Base-by-base conservation (phyloP, 441 rosid species). In the Isatis lusitanica region DNA sequence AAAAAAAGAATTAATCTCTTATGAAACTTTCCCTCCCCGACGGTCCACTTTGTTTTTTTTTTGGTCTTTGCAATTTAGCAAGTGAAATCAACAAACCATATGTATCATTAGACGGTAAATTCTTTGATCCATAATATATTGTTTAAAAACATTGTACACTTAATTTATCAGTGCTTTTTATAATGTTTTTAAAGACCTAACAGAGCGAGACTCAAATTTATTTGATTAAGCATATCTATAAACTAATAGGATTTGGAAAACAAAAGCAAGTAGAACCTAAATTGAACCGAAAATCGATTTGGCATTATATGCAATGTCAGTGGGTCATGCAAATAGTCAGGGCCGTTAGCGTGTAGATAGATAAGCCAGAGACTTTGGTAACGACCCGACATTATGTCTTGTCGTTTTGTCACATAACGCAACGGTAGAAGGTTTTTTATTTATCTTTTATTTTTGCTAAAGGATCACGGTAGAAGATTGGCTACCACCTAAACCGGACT, bases 321-420 rank as follows among this genome's bases (percentile, higher is more conserved):
- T 70, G 79, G 75, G 79, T 11, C 48, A 70, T 47, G 21, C 15
- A 63, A 56, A 55, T 5, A 39, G 47, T 12, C 38, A 62, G 60
- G 70, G 70, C 65, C 79, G 74, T 75, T 70, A 63, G 61, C 59
- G 66, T 35, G 38, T 58, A 51, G 33, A 55, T 64, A 57, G 62
- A 50, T 42, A 58, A 58, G 80, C 64, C 80, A 77, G 66, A 52
- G 73, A 35, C 64, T 71, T 56, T 71, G 80, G 76, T 77, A 77
- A 77, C 73, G 80, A 77, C 73, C 74, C 70, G 76, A 77, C 69
- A 77, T 28, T 8, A 66, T 26, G 69, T 52, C 62, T 71, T 71
- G 73, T 77, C 80, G 60, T 77, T 70, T 50, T 42, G 66, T 51
- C 3, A 42, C 58, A 43, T 50, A 55, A 9, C 17, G 11, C 68